Percentiles rank a stretch among this genome's conserved stretches.
Evolutionary conservation across 805 yeast genomes (phyloP).

Genomic region (Hanseniaspora valbyensis): DNA sequence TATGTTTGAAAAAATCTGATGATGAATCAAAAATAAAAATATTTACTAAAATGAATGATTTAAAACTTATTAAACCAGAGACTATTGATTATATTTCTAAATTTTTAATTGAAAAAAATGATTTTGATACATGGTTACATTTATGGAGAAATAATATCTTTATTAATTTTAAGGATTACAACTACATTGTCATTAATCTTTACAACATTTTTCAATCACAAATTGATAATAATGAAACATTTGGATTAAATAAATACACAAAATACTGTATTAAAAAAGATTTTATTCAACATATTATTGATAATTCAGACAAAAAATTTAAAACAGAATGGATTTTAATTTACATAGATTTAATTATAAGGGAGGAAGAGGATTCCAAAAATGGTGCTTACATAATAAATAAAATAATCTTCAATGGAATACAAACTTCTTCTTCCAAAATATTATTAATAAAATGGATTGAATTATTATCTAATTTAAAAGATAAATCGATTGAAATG

Average conservation of each 20-base stretch:
- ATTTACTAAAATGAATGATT: not conserved
- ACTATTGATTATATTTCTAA: not conserved
- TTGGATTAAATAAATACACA: not conserved
- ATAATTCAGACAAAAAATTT: not conserved
- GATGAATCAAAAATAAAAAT: constrained; percentile 17
- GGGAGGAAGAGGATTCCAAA: not conserved
- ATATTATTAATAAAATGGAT: constrained; percentile 3
- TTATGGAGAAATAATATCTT: constrained; percentile 44
- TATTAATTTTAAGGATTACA: not conserved
- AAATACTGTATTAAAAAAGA: not conserved
- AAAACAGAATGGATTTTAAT: not conserved
- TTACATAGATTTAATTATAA: not conserved
- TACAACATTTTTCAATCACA: not conserved
- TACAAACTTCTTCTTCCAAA: not conserved
- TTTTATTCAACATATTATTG: not conserved
- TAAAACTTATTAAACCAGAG: not conserved
- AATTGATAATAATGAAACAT: not conserved
- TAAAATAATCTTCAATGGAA: not conserved
- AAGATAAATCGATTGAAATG: not conserved
- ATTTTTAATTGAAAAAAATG: not conserved
- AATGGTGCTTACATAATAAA: not conserved
- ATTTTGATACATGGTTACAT: constrained; percentile 16
- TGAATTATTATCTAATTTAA: constrained; percentile 5
- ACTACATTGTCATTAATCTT: not conserved
- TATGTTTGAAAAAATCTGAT: constrained; percentile 31